phyloP scores from a whole-genome alignment of 495 filamentous ascomycete genomes.

The Penicillium manginii region DNA sequence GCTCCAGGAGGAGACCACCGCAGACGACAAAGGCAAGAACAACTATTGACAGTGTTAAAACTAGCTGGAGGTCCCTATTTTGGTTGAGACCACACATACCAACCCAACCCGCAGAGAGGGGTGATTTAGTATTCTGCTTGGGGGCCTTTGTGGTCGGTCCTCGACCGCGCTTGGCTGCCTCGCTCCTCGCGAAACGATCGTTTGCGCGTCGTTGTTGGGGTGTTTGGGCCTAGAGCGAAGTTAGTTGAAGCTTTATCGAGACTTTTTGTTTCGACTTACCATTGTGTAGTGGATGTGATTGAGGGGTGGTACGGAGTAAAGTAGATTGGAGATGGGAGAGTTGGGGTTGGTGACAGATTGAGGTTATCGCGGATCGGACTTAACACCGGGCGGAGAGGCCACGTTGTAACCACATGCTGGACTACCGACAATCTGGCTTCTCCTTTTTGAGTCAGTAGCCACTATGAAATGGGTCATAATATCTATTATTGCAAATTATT shows the following conservation, averaged over 20 bases:
- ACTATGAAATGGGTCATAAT: too few relatives aligned
- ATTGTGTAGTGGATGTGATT: neutral
- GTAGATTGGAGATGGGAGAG: too few relatives aligned
- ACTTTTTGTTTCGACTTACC: neutral
- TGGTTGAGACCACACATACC: conserved; percentile 57
- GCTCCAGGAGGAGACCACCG: conserved; percentile 29
- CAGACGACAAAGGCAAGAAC: conserved; percentile 30
- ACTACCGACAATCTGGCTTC: neutral
- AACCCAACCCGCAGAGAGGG: conserved; percentile 81
- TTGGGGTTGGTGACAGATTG: too few relatives aligned
- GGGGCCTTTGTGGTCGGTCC: conserved; percentile 67
- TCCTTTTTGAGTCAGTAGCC: neutral
- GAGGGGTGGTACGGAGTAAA: neutral
- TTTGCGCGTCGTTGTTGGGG: conserved; percentile 90
- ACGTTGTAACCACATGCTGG: conserved; percentile 1
- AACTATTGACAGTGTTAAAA: conserved; percentile 7
- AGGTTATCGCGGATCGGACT: neutral
- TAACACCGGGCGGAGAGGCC: neutral
- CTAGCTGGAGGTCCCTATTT: neutral
- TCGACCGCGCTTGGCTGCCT: conserved; percentile 84
- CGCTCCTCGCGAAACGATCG: conserved; percentile 76
- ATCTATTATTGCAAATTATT: too few relatives aligned
- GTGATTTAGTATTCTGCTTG: conserved; percentile 69
- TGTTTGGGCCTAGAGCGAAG: conserved; percentile 77
- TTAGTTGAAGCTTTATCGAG: too few relatives aligned